Percentiles rank a stretch among this genome's conserved stretches.
Conservation (phyloP, 2,329 filamentous ascomycete genomes). For the Periglandula ipomoeae region DNA sequence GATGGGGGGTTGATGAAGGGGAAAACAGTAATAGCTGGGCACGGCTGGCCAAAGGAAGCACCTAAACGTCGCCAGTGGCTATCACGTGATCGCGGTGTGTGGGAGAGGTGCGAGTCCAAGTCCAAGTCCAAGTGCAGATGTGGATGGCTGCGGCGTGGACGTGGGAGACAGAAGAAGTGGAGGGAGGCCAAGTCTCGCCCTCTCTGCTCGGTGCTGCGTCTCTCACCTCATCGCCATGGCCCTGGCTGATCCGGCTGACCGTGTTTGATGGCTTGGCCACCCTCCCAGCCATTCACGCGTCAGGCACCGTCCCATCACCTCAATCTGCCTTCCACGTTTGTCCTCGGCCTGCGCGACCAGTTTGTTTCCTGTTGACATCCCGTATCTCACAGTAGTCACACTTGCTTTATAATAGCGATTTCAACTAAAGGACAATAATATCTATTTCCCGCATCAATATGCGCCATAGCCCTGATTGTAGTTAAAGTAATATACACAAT, state of each 20-base stretch:
- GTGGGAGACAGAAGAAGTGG: too few relatives aligned
- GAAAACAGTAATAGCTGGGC: conserved; percentile 8
- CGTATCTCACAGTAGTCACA: neutral
- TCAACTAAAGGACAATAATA: too few relatives aligned
- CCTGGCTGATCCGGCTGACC: too few relatives aligned
- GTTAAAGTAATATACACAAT: neutral
- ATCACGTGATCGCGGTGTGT: conserved; percentile 22
- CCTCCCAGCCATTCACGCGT: neutral
- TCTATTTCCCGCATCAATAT: neutral
- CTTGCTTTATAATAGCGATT: too few relatives aligned
- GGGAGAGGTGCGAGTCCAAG: too few relatives aligned
- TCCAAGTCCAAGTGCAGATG: neutral
- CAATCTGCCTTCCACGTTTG: neutral
- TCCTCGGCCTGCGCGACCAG: neutral
- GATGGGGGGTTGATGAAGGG: conserved; percentile 4
- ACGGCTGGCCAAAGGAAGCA: conserved; percentile 24
- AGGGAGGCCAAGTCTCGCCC: too few relatives aligned
- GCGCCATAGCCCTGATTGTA: neutral
- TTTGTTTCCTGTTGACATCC: neutral
- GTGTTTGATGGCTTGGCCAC: neutral
- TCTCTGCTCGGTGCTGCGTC: neutral
- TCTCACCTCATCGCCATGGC: too few relatives aligned
- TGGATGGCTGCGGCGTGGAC: neutral
- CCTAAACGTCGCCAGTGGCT: conserved; percentile 25
- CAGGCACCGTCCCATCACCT: neutral